Base-by-base conservation (phyloP, 2,329 filamentous ascomycete species). In the Stagonosporopsis vannaccii region DNA sequence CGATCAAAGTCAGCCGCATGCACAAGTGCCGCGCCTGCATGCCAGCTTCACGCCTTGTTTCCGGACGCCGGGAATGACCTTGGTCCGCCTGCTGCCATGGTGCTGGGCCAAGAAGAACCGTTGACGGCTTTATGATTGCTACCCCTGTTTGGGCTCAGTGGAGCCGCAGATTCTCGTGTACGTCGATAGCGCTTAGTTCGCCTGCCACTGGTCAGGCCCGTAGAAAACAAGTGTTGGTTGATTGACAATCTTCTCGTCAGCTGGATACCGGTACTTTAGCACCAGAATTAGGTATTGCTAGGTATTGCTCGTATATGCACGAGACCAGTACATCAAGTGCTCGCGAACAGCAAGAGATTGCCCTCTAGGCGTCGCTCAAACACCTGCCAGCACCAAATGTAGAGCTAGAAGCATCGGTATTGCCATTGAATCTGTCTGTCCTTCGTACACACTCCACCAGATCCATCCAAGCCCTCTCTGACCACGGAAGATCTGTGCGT, bases 1-100 rank as follows among this genome's bases (percentile, higher is more conserved):
- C 41, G 53, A 56, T 56, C 47, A 15, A 32, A 25, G 52, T 56
- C 41, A 51, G 53, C 46, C 47, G 42, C 53, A 47, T 56, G 47
- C 41, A 32, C 19, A 46, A 51, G 47, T 35, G n/a, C 42, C 42
- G 20, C 23, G 6, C 20, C 22, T 28, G 30, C 8, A 41, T 15
- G 46, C 23, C 25, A 30, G 26, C 28, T 33, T 37, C 19, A 47
- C 13, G 36, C 17, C 36, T 42, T 51, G 42, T 51, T 51, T 46
- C 53, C 47, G 47, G 20, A 1, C 6, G n/a, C 30, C 32, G 17
- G 36, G 35, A n/a, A 41, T 36, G 20, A 33, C 20, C 11, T 15
- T 36, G 23, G 12, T 19, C 23, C 20, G 17, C 23, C n/a, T 35
- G 15, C 30, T 45, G 28, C 32, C 28, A 42, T 22, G 19, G 23